Evolutionary conservation across 306 rosid genomes (phyloP).

Genomic region (Betula pendula): DNA sequence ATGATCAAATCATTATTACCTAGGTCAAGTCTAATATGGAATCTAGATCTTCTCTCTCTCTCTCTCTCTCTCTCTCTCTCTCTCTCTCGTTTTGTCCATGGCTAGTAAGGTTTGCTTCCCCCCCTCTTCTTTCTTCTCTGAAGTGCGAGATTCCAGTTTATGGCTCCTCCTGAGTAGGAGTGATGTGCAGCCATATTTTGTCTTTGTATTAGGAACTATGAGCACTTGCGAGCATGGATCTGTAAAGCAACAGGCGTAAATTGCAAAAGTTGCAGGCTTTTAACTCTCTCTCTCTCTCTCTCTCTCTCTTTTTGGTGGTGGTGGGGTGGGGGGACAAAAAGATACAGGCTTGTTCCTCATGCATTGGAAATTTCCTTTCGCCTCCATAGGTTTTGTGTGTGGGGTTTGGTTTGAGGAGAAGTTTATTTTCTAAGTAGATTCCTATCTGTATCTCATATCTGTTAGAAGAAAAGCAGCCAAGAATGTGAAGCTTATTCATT

Average conservation of each 20-base stretch:
- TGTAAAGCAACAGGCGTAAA: not conserved
- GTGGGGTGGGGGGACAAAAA: not conserved
- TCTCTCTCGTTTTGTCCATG: no score
- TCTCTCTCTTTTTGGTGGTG: no score
- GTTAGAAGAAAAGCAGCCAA: not conserved
- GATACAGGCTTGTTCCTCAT: not conserved
- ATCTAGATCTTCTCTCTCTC: not conserved
- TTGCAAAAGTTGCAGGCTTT: not conserved
- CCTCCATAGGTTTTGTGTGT: not conserved
- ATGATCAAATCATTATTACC: no score
- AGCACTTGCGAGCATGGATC: not conserved
- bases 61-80: not conserved
- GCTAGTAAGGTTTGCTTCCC: not conserved
- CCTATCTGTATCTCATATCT: not conserved
- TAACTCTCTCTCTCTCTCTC: not conserved
- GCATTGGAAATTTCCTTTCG: not conserved
- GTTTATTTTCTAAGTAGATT: constrained; percentile 4
- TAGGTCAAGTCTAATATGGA: not conserved
- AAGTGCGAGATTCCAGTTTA: not conserved
- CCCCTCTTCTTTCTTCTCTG: not conserved
- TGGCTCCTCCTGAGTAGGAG: not conserved
- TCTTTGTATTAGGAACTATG: not conserved
- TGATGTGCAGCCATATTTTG: not conserved
- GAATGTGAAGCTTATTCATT: not conserved
- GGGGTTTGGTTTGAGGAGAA: not conserved